These are phyloP conservation scores for Yamadazyma triangularis DNA, from an alignment of 1,139 yeast species.

Conservation along the genomic window DNA sequence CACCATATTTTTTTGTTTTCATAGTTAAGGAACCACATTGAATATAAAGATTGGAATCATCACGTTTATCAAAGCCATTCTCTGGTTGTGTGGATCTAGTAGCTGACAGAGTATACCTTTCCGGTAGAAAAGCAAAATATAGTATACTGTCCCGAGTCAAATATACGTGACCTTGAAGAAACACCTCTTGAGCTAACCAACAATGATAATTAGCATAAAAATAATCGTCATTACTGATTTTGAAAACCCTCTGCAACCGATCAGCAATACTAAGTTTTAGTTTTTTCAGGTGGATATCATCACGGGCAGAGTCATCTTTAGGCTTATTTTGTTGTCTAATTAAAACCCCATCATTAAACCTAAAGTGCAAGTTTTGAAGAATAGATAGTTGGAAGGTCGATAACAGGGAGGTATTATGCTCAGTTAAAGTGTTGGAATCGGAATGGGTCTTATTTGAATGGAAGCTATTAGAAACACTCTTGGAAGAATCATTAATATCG, in stretches of 20 bases:
- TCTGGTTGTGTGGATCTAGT: constrained; percentile 1
- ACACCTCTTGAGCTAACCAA: constrained; percentile 79
- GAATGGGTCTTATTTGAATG: constrained; percentile 1
- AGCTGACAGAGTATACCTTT: constrained; percentile 22
- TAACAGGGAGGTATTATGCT: too few species aligned
- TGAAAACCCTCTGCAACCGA: constrained; percentile 33
- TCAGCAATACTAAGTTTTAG: constrained; percentile 31
- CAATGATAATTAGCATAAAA: constrained; percentile 59
- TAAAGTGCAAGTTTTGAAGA: constrained; percentile 28
- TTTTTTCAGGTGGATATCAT: constrained; percentile 11
- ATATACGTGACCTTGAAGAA: constrained; percentile 81
- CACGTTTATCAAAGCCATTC: constrained; percentile 12
- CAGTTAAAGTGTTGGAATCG: constrained; percentile 3
- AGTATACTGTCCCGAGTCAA: constrained; percentile 61
- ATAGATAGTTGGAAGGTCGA: constrained; percentile 35
- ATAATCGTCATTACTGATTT: constrained; percentile 44
- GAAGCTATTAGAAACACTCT: neutral
- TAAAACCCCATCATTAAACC: constrained; percentile 12
- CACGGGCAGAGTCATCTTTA: constrained; percentile 7
- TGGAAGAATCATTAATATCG: neutral
- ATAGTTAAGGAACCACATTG: constrained; percentile 49
- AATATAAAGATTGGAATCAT: constrained; percentile 29
- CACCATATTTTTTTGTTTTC: constrained; percentile 44
- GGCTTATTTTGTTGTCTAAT: constrained; percentile 14
- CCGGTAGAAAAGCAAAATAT: constrained; percentile 82